Conservation (phyloP, 345 rosid genomes). For the Lumnitzera racemosa region DNA sequence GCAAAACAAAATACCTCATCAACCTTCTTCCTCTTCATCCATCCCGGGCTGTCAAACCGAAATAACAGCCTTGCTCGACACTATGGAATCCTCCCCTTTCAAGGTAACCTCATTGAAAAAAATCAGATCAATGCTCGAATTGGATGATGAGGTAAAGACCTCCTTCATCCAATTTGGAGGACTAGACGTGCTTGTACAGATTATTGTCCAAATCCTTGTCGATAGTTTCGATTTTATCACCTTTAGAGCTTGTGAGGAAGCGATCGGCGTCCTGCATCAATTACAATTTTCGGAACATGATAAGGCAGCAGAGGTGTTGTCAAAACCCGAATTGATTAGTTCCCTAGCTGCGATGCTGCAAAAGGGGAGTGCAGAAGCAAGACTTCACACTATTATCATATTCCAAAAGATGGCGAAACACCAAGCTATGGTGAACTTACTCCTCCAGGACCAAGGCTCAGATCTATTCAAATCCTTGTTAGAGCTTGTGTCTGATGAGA, state of each 20-base stretch:
- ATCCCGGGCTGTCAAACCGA: slow-evolving; percentile 11
- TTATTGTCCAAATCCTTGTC: slow-evolving; percentile 11
- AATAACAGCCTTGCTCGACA: slow-evolving; percentile 13
- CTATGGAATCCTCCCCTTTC: slow-evolving; percentile 25
- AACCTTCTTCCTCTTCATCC: background rate
- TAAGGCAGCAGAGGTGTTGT: slow-evolving; percentile 5
- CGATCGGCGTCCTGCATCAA: slow-evolving; percentile 17
- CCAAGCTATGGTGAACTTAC: slow-evolving; percentile 4
- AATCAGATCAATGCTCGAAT: slow-evolving; percentile 11
- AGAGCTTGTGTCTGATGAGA: slow-evolving; percentile 30
- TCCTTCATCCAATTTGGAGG: slow-evolving; percentile 18
- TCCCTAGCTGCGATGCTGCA: slow-evolving; percentile 23
- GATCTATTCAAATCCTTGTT: slow-evolving; percentile 29
- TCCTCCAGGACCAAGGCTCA: slow-evolving; percentile 19
- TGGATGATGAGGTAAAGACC: slow-evolving; percentile 6
- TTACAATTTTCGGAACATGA: slow-evolving; percentile 11
- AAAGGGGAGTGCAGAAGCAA: slow-evolving; percentile 28
- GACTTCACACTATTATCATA: slow-evolving; percentile 16
- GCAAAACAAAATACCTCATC: background rate
- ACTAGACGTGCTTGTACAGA: slow-evolving; percentile 13
- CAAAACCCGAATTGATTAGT: slow-evolving; percentile 13
- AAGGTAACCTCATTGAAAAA: slow-evolving; percentile 24
- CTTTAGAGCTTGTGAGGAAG: slow-evolving; percentile 27
- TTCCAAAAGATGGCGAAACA: slow-evolving; percentile 15
- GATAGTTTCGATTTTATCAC: slow-evolving; percentile 17